Evolutionary conservation across 2,329 filamentous ascomycete genomes (phyloP).

Genomic region (Fusarium sp.): DNA sequence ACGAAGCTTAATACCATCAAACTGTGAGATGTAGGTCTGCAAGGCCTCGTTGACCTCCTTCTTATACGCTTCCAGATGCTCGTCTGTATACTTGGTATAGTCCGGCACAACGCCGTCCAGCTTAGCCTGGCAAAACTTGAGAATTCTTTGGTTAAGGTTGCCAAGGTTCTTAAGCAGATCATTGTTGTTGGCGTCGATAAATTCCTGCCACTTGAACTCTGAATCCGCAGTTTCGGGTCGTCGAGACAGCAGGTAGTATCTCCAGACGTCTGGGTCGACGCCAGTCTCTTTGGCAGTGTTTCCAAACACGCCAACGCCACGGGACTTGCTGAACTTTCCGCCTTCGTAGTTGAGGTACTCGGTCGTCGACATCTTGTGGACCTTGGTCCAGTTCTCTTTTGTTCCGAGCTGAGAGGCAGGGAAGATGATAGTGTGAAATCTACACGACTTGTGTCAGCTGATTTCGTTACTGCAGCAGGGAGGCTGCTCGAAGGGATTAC

Average conservation of each 20-base stretch:
- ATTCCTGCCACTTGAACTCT: slow-evolving; percentile 90
- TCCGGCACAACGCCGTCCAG: slow-evolving; percentile 80
- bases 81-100: slow-evolving; percentile 69
- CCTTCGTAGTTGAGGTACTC: slow-evolving; percentile 90
- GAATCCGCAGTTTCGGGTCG: slow-evolving; percentile 89
- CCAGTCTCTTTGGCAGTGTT: slow-evolving; percentile 91
- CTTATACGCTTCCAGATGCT: slow-evolving; percentile 68
- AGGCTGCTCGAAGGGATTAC: slow-evolving; percentile 53
- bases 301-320: slow-evolving; percentile 91
- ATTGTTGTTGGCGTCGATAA: slow-evolving; percentile 89
- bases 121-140: slow-evolving; percentile 85
- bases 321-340: slow-evolving; percentile 94
- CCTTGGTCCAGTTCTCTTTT: slow-evolving; percentile 88
- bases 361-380: slow-evolving; percentile 89
- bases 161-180: slow-evolving; percentile 85
- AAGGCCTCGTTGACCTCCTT: slow-evolving; percentile 77
- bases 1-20: slow-evolving; percentile 81
- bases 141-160: slow-evolving; percentile 81
- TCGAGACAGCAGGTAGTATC: slow-evolving; percentile 90
- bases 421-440: slow-evolving; percentile 87
- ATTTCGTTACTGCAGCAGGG: not conserved
- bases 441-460: slow-evolving; percentile 25
- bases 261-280: slow-evolving; percentile 89
- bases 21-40: slow-evolving; percentile 76
- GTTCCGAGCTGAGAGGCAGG: slow-evolving; percentile 90